Conservation (phyloP, 2,329 filamentous ascomycete genomes). For the Macroventuria anomochaeta region DNA sequence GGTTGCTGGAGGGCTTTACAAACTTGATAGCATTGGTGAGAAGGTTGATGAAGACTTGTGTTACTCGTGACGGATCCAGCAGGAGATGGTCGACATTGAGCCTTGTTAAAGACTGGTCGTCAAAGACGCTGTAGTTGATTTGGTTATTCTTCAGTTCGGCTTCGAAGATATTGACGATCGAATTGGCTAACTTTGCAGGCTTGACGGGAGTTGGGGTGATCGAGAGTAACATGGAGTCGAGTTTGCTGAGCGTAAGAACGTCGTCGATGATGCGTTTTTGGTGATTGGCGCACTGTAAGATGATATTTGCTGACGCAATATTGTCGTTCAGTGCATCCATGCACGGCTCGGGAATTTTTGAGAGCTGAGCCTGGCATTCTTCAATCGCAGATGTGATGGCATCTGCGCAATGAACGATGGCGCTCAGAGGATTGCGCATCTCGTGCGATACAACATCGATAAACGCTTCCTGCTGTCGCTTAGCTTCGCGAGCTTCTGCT, state of each 20-base stretch:
- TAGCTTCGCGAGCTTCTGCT: constrained; percentile 48
- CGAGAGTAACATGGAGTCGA: constrained; percentile 53
- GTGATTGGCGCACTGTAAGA: constrained; percentile 55
- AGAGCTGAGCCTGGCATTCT: constrained; percentile 30
- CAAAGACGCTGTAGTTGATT: constrained; percentile 38
- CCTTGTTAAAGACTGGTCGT: constrained; percentile 47
- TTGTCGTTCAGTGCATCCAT: constrained; percentile 40
- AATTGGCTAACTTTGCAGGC: constrained; percentile 44
- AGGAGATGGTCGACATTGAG: constrained; percentile 50
- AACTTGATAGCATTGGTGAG: constrained; percentile 62
- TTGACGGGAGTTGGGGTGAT: constrained; percentile 52
- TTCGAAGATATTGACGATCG: constrained; percentile 49
- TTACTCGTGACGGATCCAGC: constrained; percentile 52
- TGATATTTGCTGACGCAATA: constrained; percentile 49
- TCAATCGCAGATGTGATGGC: constrained; percentile 49
- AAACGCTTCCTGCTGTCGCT: constrained; percentile 49
- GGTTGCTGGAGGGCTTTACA: constrained; percentile 46
- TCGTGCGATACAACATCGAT: constrained; percentile 53
- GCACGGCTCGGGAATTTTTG: constrained; percentile 32
- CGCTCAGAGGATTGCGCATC: constrained; percentile 55
- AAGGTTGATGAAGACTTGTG: constrained; percentile 81
- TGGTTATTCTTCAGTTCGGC: constrained; percentile 46
- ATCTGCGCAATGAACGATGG: constrained; percentile 55
- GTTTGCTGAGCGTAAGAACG: constrained; percentile 54
- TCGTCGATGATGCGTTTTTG: constrained; percentile 59